Evolutionary conservation across 176 grass and related monocot species (phyloP).

Genomic region (Zizania latifolia): DNA sequence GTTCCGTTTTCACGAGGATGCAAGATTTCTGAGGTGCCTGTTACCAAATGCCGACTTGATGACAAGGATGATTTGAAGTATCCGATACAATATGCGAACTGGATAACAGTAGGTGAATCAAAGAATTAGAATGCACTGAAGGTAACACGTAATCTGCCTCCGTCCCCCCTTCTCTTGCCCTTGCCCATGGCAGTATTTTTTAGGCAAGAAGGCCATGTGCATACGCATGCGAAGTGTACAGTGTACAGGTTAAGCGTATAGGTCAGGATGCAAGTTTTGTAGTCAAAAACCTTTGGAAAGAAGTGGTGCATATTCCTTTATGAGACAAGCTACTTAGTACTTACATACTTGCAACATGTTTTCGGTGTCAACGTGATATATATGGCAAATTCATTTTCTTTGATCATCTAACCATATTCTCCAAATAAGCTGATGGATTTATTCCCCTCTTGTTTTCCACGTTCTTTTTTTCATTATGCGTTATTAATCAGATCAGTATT

Average conservation of each 20-base stretch:
- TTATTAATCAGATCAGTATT: too few relatives aligned
- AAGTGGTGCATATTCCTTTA: not conserved
- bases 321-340: conserved; percentile 14
- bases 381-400: not conserved
- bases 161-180: not conserved
- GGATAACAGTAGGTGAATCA: not conserved
- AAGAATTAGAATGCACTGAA: not conserved
- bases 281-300: not conserved
- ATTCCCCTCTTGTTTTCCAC: not conserved
- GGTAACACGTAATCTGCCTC: not conserved
- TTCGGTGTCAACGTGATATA: not conserved
- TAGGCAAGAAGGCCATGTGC: conserved; percentile 4
- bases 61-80: not conserved
- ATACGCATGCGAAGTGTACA: conserved; percentile 7
- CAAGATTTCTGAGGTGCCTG: not conserved
- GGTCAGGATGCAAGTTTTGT: not conserved
- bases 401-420: not conserved
- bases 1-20: not conserved
- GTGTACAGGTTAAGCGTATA: conserved; percentile 36
- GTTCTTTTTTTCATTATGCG: not conserved
- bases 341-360: not conserved
- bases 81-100: not conserved
- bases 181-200: not conserved
- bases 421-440: not conserved
- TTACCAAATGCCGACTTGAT: not conserved